Base-by-base conservation (phyloP, 2,329 filamentous ascomycete genomes). In the Botrytis tulipae region DNA sequence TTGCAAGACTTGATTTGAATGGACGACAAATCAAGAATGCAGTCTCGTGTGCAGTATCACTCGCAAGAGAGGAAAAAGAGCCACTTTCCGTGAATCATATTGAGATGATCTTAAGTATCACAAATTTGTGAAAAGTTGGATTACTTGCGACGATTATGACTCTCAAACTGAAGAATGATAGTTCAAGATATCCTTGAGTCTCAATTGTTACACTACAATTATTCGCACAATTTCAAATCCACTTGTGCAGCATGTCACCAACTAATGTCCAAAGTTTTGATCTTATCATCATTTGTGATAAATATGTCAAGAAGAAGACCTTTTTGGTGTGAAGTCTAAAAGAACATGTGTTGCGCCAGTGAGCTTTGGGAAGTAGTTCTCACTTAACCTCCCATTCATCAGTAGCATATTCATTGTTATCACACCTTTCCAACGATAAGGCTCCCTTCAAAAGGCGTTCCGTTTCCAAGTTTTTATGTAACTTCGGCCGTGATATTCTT, bases 11-110 rank as follows among this genome's bases (percentile, higher is more conserved):
- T 16, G 37, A 54, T 16, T 57, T 72, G 35, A 72, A 72, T 66
- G 61, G 70, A 35, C 35, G 70, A 46, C 61, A 72, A n/a, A 72
- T 72, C 46, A 72, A 72, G 25, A 72, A 72, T 22, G 70, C 70
- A 16, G 37, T 72, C 6, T 63, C 59, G 4, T 65, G 59, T 54
- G 70, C 70, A 5, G 44, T 65, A 8, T 65, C 70, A 22, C 42
- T 72, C 16, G 29, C 70, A 22, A 63, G 70, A 22, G 70, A 72
- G 42, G 61, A 66, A 51, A 62, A 62, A 18, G 20, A 51, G 42
- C 44, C 70, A 18, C 29, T 72, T 14, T 51, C 44, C 20, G 32
- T 72, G 16, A 40, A 54, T n/a, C 70, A 72, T 59, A 72, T 72
- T 14, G 70, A 72, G 18, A 72, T 61, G 42, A 71, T 71, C 2